Evolutionary conservation across 2,329 filamentous ascomycete genomes (phyloP).

Genomic region (Sporothrix mexicana): DNA sequence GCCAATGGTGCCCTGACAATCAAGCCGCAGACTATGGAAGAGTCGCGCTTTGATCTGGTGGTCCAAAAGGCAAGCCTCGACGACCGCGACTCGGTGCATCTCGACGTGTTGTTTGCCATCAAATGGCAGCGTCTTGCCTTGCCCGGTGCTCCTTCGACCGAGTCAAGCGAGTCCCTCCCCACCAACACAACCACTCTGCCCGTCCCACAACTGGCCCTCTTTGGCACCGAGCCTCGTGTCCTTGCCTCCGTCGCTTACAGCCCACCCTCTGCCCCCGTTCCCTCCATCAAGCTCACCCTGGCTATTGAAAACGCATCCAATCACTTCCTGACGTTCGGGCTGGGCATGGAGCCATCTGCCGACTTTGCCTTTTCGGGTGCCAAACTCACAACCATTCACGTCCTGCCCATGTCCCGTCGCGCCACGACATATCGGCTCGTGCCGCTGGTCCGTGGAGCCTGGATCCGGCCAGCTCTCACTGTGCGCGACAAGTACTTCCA

Average conservation of each 20-base stretch:
- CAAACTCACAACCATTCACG: slow-evolving; percentile 78
- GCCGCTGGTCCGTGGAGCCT: slow-evolving; percentile 68
- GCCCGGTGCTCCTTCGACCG: slow-evolving; percentile 25
- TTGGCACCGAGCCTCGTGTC: slow-evolving; percentile 85
- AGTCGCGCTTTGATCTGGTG: slow-evolving; percentile 74
- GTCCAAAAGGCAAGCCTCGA: slow-evolving; percentile 80
- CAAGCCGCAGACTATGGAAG: slow-evolving; percentile 70
- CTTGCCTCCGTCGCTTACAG: slow-evolving; percentile 63
- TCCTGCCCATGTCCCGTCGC: slow-evolving; percentile 81
- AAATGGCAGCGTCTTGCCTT: slow-evolving; percentile 70
- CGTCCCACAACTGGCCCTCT: slow-evolving; percentile 79
- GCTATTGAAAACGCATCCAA: slow-evolving; percentile 92
- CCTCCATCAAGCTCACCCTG: slow-evolving; percentile 51
- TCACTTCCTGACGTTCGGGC: slow-evolving; percentile 91
- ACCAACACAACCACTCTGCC: slow-evolving; percentile 71
- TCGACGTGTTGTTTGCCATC: slow-evolving; percentile 78
- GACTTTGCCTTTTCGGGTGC: slow-evolving; percentile 91
- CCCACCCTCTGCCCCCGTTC: slow-evolving; percentile 4
- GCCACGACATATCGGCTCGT: slow-evolving; percentile 76
- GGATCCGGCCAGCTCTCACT: slow-evolving; percentile 73
- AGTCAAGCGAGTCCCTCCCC: slow-evolving; percentile 36
- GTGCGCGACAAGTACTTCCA: slow-evolving; percentile 93
- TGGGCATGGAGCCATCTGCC: slow-evolving; percentile 90
- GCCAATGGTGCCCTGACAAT: slow-evolving; percentile 52
- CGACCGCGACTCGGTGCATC: slow-evolving; percentile 74